Evolutionary conservation across 1,284 basidiomycete genomes (phyloP).

Genomic region (Microbotryum silenes-acaulis): DNA sequence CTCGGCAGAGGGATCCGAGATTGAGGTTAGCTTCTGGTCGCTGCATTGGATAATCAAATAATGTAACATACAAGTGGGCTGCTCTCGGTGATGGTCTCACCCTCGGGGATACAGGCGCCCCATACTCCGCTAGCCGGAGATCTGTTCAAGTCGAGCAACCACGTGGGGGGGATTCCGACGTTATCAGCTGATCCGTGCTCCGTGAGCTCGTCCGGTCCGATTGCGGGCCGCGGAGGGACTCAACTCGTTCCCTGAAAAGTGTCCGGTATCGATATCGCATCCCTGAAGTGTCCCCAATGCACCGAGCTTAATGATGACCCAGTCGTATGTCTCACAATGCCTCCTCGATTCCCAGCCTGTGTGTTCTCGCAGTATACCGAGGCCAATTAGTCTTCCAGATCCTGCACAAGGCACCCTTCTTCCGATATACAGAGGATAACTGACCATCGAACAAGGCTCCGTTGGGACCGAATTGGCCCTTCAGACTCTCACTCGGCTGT

Average conservation of each 20-base stretch:
- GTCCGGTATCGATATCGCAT: constrained; percentile 91
- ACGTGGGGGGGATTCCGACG: too few species aligned
- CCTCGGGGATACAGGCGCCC: constrained; percentile 28
- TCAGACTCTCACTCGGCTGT: constrained; percentile 69
- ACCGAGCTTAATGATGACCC: constrained; percentile 87
- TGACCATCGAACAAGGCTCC: constrained; percentile 77
- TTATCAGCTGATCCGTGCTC: too few species aligned
- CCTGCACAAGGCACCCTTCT: too few species aligned
- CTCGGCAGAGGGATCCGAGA: not conserved
- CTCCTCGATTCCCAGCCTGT: constrained; percentile 77
- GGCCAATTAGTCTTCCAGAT: too few species aligned
- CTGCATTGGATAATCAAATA: not conserved
- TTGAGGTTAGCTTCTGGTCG: constrained; percentile 2
- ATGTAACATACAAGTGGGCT: constrained; percentile 22
- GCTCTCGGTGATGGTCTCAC: constrained; percentile 19
- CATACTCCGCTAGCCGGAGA: constrained; percentile 35
- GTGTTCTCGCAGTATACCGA: too few species aligned
- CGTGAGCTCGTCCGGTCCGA: constrained; percentile 28
- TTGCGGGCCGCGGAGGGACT: constrained; percentile 28
- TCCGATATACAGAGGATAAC: too few species aligned
- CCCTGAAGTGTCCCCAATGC: constrained; percentile 59
- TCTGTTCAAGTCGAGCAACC: constrained; percentile 20
- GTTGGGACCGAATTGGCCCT: constrained; percentile 92
- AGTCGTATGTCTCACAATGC: constrained; percentile 83
- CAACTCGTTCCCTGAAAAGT: constrained; percentile 88